Evolutionary conservation across 345 rosid genomes (phyloP).

Genomic region (Citrus inodora): DNA sequence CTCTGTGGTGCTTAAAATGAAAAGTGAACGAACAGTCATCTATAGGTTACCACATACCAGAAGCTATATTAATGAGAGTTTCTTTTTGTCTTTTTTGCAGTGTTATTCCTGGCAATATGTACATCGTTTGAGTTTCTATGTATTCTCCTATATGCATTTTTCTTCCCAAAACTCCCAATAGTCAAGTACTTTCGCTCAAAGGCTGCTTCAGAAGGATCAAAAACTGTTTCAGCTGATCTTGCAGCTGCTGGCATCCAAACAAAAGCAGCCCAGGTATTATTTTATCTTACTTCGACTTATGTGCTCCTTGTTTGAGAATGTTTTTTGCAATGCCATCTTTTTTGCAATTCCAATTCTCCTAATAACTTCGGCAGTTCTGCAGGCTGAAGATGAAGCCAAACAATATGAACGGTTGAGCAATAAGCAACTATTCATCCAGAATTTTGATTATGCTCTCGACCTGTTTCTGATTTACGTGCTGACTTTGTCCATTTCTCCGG

Average conservation of each 20-base stretch:
- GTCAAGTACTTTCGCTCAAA: constrained; percentile 81
- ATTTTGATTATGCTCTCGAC: constrained; percentile 63
- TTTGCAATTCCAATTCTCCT: neutral
- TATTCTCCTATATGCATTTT: constrained; percentile 53
- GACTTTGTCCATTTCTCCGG: constrained; percentile 78
- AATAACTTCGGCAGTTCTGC: constrained; percentile 7
- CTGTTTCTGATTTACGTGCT: constrained; percentile 59
- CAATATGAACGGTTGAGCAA: constrained; percentile 44
- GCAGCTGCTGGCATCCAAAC: constrained; percentile 78
- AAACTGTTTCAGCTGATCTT: constrained; percentile 76
- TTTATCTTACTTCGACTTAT: neutral
- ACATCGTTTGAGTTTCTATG: constrained; percentile 63
- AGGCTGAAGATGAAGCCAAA: constrained; percentile 42
- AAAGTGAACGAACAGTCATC: neutral
- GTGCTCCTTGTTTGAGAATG: neutral
- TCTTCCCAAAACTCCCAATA: constrained; percentile 71
- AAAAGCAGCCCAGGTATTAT: constrained; percentile 17
- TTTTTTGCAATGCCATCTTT: too few relatives aligned
- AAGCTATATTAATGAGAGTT: neutral
- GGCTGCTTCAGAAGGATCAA: constrained; percentile 88
- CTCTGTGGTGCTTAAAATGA: too few relatives aligned
- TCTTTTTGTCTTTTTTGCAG: constrained; percentile 29
- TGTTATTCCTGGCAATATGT: constrained; percentile 70
- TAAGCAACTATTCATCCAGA: constrained; percentile 50
- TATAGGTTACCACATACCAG: neutral